phyloP scores from a whole-genome alignment of 257 asterid species.

The Solanum chaucha region DNA sequence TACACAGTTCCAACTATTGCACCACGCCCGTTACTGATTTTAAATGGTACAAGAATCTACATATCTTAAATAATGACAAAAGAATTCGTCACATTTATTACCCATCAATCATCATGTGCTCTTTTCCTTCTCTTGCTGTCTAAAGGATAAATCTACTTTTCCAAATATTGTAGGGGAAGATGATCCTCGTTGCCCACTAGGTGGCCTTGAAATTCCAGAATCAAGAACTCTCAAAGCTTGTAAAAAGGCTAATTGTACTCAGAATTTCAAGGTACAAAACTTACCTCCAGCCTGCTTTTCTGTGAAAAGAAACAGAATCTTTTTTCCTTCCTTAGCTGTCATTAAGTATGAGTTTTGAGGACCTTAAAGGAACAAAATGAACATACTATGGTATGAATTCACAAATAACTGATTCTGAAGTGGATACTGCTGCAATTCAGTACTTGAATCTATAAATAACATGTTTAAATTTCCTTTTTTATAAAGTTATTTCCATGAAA shows the following conservation, averaged over 20 bases:
- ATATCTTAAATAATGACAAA: background rate
- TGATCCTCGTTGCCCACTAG: conserved; percentile 79
- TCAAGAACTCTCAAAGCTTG: conserved; percentile 29
- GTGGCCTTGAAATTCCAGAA: conserved; percentile 50
- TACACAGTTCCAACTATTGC: conserved; percentile 52
- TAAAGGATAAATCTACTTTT: background rate
- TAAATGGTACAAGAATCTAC: conserved; percentile 42
- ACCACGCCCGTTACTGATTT: conserved; percentile 75
- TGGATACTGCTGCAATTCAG: background rate
- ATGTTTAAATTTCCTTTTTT: background rate
- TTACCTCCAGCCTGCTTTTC: background rate
- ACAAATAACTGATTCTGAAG: background rate
- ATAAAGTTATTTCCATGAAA: background rate
- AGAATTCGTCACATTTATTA: background rate
- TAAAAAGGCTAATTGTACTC: conserved; percentile 18
- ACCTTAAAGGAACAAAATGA: background rate
- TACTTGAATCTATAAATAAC: background rate
- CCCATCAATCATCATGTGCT: background rate
- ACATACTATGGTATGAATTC: background rate
- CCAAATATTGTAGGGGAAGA: conserved; percentile 35
- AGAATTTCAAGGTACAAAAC: conserved; percentile 41
- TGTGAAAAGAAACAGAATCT: background rate
- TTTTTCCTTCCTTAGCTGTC: background rate
- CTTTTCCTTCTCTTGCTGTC: background rate
- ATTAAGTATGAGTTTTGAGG: background rate